Base-by-base conservation (phyloP, 768 basidiomycete genomes). In the Neoboletus magnificus region DNA sequence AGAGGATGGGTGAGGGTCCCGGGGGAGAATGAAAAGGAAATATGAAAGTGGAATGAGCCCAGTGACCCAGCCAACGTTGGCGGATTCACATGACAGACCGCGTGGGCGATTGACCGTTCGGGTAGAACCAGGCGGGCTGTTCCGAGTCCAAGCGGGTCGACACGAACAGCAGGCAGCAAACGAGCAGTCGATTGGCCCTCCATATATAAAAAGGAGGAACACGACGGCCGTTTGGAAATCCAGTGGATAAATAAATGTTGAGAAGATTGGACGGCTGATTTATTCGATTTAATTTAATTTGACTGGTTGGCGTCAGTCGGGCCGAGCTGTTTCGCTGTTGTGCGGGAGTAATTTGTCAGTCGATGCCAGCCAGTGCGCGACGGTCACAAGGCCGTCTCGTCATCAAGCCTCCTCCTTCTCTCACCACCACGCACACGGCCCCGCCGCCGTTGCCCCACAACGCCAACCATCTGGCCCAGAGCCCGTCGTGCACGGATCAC, bases 311-410 rank as follows among this genome's bases (percentile, higher is more conserved):
- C 5, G 27, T 22, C 45, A 30, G 11, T 30, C 65, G 67, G 67
- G 36, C 67, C 66, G 66, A 45, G 35, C 18, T 35, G 54, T 55
- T 53, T 52, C 50, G 30, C 41, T 32, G 41, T 53, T 32, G 33
- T 36, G 32, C 65, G 65, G 65, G 55, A 53, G 55, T 57, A 66
- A 58, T 65, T 66, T 59, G 56, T 55, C 57, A 56, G 52, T 55
- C 20, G 32, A 57, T 37, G 62, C 54, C 54, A 58, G 56, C 56
- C 10, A 39, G 37, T 56, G 49, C 54, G 52, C 39, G 43, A 48
- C 44, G 51, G 57, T 66, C 60, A 55, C 63, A 57, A 59, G 61
- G 50, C 50, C 23, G 52, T 52, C 54, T 52, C 58, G 57, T 56
- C 60, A 57, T 40, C 58, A 47, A 29, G 16, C 46, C 61, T 55